Conservation (phyloP, 371 early-diverging fungal genomes). For the Rhizopus sp. region DNA sequence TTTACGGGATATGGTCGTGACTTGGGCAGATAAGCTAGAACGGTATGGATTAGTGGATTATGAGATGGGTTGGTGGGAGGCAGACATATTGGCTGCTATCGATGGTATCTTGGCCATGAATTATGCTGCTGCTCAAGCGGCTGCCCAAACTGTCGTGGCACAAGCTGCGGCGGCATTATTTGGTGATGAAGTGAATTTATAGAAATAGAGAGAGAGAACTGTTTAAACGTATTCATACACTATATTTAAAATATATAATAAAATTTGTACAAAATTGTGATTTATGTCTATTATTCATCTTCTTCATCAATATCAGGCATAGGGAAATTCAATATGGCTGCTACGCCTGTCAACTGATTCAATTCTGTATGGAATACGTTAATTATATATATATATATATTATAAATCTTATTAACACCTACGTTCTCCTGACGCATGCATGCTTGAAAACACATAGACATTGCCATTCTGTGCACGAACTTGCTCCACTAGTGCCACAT, state of each 20-base stretch:
- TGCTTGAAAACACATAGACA: slow-evolving; percentile 86
- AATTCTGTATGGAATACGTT: slow-evolving; percentile 57
- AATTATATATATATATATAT: neutral
- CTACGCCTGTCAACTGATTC: slow-evolving; percentile 91
- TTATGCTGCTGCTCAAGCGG: slow-evolving; percentile 51
- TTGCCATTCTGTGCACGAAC: slow-evolving; percentile 80
- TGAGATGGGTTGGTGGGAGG: slow-evolving; percentile 86
- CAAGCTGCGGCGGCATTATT: slow-evolving; percentile 51
- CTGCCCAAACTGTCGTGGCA: slow-evolving; percentile 49
- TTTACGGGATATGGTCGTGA: slow-evolving; percentile 62
- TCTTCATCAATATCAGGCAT: slow-evolving; percentile 67
- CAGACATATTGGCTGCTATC: slow-evolving; percentile 75
- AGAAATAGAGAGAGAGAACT: neutral
- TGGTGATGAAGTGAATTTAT: slow-evolving; percentile 42
- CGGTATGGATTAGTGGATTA: slow-evolving; percentile 83
- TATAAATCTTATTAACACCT: slow-evolving; percentile 28
- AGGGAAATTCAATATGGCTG: slow-evolving; percentile 90
- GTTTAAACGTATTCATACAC: neutral
- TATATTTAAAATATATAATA: no score
- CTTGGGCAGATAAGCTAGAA: slow-evolving; percentile 78
- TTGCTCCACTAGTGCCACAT: slow-evolving; percentile 83
- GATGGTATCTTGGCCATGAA: slow-evolving; percentile 58
- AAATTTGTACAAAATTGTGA: neutral
- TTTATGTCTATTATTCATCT: slow-evolving; percentile 40
- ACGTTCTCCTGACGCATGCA: slow-evolving; percentile 95